Conservation (phyloP, 1,284 basidiomycete genomes). For the Leucoagaricus sp. region DNA sequence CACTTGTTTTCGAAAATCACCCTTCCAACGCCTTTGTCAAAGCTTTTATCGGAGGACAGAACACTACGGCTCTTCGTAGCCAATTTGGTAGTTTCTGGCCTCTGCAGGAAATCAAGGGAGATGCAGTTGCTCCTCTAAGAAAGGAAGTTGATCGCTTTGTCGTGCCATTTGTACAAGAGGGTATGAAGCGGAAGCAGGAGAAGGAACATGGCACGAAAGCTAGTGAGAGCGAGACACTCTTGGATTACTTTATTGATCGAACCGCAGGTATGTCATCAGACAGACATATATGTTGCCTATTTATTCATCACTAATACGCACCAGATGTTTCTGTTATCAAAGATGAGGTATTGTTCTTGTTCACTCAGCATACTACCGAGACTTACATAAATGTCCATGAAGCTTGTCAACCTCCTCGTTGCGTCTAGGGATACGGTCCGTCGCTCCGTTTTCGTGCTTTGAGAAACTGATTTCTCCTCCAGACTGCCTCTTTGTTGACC, state of each 20-base stretch:
- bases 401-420: slow-evolving; percentile 45
- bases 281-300: too few species aligned
- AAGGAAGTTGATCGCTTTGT: slow-evolving; percentile 39
- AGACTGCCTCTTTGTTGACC: slow-evolving; percentile 16
- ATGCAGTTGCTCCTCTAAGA: slow-evolving; percentile 33
- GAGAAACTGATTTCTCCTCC: slow-evolving; percentile 24
- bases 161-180: slow-evolving; percentile 43
- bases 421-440: slow-evolving; percentile 53
- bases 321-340: too few species aligned
- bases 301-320: too few species aligned
- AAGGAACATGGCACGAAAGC: slow-evolving; percentile 23
- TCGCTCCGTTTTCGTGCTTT: slow-evolving; percentile 28
- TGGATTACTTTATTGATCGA: slow-evolving; percentile 37
- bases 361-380: too few species aligned
- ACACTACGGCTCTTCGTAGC: slow-evolving; percentile 30
- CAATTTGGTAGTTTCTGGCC: slow-evolving; percentile 37
- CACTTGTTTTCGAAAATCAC: slow-evolving; percentile 23
- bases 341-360: slow-evolving; percentile 22
- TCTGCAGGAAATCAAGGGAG: slow-evolving; percentile 40
- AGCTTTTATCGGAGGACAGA: slow-evolving; percentile 41
- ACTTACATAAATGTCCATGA: too few species aligned
- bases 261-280: slow-evolving; percentile 29
- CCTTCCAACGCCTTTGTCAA: slow-evolving; percentile 37
- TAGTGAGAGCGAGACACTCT: slow-evolving; percentile 35
- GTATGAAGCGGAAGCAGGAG: slow-evolving; percentile 25